These are phyloP conservation scores for Patellifolia procumbens DNA, from an alignment of 179 eudicot species.

Conservation along the genomic window DNA sequence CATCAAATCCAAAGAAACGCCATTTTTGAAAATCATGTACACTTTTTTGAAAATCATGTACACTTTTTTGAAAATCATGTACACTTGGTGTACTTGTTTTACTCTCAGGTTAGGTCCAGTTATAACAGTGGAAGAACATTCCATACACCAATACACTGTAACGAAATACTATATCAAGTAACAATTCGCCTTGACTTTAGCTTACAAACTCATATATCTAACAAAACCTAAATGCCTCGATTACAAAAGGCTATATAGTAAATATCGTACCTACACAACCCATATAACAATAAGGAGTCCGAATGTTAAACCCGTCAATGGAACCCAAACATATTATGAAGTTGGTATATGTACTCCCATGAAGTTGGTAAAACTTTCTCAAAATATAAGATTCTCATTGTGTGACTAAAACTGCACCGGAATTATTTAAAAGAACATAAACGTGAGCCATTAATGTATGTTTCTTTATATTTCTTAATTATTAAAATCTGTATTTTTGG, in stretches of 20 bases:
- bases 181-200: background rate
- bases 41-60: background rate
- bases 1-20: constrained; percentile 11
- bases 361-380: background rate
- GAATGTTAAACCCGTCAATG: background rate
- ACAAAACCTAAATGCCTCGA: background rate
- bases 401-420: background rate
- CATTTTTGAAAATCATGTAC: background rate
- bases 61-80: background rate
- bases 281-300: background rate
- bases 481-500: background rate
- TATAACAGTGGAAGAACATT: background rate
- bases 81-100: background rate
- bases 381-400: background rate
- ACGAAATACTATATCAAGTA: background rate
- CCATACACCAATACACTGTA: background rate
- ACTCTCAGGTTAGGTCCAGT: background rate
- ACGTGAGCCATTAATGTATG: background rate
- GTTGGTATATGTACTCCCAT: background rate
- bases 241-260: background rate
- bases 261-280: background rate
- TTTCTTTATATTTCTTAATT: background rate
- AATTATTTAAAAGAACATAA: background rate
- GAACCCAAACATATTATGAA: background rate
- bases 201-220: background rate